These are phyloP conservation scores for Heterobasidion parviporum DNA, from an alignment of 1,284 basidiomycete species.

Conservation along the genomic window DNA sequence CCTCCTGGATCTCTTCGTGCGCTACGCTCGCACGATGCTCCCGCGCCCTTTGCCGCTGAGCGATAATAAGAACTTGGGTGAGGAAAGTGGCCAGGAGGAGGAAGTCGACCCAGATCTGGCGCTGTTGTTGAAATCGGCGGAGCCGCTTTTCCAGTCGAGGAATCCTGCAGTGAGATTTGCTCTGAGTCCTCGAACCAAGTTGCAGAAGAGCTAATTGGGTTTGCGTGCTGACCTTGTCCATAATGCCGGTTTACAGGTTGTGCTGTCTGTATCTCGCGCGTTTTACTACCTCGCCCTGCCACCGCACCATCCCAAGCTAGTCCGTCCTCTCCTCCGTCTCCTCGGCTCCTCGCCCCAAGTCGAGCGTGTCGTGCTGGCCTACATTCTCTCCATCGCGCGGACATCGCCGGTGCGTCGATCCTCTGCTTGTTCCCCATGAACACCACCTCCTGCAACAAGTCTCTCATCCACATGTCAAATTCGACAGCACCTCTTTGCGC, in stretches of 20 bases:
- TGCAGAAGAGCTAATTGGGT: background rate
- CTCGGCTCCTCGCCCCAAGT: conserved; percentile 59
- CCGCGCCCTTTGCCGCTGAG: conserved; percentile 45
- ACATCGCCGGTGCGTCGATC: conserved; percentile 41
- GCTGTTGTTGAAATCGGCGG: conserved; percentile 64
- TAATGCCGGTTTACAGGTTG: conserved; percentile 40
- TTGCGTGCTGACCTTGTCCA: background rate
- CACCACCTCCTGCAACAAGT: background rate
- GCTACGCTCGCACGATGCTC: conserved; percentile 84
- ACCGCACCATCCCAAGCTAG: conserved; percentile 44
- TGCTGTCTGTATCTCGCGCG: conserved; percentile 62
- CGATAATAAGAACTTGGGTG: conserved; percentile 5
- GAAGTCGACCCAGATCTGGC: conserved; percentile 71
- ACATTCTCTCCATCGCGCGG: conserved; percentile 57
- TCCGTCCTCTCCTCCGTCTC: conserved; percentile 63
- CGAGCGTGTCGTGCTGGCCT: conserved; percentile 65
- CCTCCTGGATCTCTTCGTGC: conserved; percentile 69
- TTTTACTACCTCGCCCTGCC: conserved; percentile 70
- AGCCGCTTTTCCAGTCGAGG: conserved; percentile 74
- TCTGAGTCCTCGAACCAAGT: background rate
- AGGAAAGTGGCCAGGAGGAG: conserved; percentile 35
- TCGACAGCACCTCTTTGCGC: conserved; percentile 35
- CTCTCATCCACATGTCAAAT: too few relatives aligned
- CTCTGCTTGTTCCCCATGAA: background rate
- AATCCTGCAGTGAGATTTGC: conserved; percentile 89